phyloP scores from a whole-genome alignment of 2,329 filamentous ascomycete species.

The Ophiostoma quercus region DNA sequence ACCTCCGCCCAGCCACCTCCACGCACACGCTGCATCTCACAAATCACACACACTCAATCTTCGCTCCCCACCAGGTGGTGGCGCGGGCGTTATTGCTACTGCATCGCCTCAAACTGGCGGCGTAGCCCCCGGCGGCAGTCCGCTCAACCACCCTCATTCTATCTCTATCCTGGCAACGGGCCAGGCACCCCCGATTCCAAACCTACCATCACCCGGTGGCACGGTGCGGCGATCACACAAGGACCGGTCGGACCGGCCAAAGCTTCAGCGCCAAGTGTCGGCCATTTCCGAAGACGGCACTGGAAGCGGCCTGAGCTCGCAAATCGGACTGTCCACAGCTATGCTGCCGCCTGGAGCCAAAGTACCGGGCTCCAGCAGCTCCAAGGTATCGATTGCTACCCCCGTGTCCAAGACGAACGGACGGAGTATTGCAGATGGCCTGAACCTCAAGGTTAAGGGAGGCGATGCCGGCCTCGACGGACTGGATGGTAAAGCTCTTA shows the following conservation, averaged over 20 bases:
- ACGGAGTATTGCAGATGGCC: neutral
- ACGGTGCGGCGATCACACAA: slow-evolving; percentile 50
- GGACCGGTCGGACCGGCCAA: slow-evolving; percentile 55
- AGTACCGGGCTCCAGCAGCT: neutral
- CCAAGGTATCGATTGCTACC: neutral
- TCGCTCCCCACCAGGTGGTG: slow-evolving; percentile 17
- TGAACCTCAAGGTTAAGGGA: neutral
- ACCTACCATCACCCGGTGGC: slow-evolving; percentile 25
- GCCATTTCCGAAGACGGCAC: neutral
- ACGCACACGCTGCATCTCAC: slow-evolving; percentile 10
- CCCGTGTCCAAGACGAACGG: neutral
- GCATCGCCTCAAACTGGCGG: neutral
- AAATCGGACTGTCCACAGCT: neutral
- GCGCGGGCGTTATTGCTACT: neutral
- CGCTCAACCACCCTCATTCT: slow-evolving; percentile 35
- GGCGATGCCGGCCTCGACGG: neutral
- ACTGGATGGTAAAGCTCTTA: slow-evolving; percentile 3
- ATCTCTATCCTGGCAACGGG: slow-evolving; percentile 79
- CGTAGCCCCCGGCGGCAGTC: slow-evolving; percentile 27
- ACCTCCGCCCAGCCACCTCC: slow-evolving; percentile 21
- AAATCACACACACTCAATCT: slow-evolving; percentile 9
- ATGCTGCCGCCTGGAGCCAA: neutral
- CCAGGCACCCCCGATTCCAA: slow-evolving; percentile 69
- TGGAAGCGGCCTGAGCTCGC: neutral
- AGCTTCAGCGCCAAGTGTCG: slow-evolving; percentile 66